Evolutionary conservation across 2,329 filamentous ascomycete species (phyloP).

Genomic region (Albifimbria verrucaria): DNA sequence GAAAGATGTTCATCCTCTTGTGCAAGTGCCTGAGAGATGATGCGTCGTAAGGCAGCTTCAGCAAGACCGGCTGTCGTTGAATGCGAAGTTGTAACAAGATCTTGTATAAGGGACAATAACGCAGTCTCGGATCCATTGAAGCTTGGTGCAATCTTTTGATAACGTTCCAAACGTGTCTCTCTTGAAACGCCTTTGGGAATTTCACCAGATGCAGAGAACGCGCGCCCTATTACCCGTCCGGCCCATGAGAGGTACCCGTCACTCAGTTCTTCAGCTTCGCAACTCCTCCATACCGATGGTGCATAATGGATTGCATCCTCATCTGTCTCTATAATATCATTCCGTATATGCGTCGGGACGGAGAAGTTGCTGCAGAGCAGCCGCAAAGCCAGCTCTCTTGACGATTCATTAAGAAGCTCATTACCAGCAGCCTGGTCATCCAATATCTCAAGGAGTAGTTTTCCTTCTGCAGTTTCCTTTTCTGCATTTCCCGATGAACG

Average conservation of each 20-base stretch:
- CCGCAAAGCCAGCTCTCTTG: conserved; percentile 66
- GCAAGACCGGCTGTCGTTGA: conserved; percentile 55
- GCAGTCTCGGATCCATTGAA: conserved; percentile 59
- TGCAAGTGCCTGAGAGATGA: conserved; percentile 51
- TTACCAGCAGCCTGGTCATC: conserved; percentile 62
- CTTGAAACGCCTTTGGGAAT: conserved; percentile 58
- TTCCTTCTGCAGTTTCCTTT: conserved; percentile 71
- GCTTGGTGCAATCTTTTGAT: conserved; percentile 42
- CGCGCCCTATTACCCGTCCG: conserved; percentile 76
- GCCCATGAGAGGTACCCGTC: conserved; percentile 79
- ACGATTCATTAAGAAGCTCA: conserved; percentile 66
- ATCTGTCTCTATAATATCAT: conserved; percentile 70
- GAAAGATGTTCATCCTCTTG: conserved; percentile 45
- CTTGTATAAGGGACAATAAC: conserved; percentile 59
- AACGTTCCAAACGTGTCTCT: conserved; percentile 55
- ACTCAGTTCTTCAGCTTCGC: conserved; percentile 60
- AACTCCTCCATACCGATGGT: conserved; percentile 72
- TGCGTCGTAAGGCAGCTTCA: conserved; percentile 55
- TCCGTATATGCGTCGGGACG: conserved; percentile 35
- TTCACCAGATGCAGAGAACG: conserved; percentile 73
- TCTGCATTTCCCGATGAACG: conserved; percentile 66
- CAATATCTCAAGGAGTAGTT: conserved; percentile 74
- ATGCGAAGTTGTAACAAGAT: conserved; percentile 57
- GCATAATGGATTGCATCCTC: conserved; percentile 58
- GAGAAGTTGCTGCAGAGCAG: conserved; percentile 75